A percentile compares a stretch with the other conserved stretches of the same genome.
Conservation (phyloP, 306 rosid species). For the Macrotyloma uniflorum region DNA sequence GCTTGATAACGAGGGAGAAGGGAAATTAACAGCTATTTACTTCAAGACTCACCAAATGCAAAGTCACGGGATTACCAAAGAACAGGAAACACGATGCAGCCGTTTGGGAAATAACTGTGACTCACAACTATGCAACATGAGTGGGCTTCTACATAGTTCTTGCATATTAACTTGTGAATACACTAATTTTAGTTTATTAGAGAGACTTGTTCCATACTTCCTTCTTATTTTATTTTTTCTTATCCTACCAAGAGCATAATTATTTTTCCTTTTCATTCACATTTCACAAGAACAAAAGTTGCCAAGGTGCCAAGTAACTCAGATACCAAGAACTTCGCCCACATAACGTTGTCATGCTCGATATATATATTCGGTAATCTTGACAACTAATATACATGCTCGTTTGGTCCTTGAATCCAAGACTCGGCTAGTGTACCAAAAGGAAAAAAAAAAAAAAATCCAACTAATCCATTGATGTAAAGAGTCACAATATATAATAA, state of each 20-base stretch:
- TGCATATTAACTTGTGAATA: neutral
- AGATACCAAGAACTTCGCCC: neutral
- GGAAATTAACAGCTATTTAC: neutral
- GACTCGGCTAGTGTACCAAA: neutral
- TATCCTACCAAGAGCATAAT: neutral
- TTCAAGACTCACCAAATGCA: neutral
- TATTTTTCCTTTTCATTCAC: neutral
- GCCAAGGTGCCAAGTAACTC: neutral
- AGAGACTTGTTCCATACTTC: neutral
- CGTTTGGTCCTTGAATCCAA: neutral
- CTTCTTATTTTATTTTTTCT: neutral
- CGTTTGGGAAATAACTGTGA: neutral
- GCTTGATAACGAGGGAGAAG: neutral
- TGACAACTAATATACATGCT: neutral
- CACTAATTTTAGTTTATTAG: neutral
- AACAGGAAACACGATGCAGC: neutral
- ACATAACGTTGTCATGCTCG: neutral
- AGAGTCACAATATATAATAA: neutral
- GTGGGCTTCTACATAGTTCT: neutral
- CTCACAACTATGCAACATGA: neutral
- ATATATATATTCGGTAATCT: too few species aligned
- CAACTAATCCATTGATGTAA: neutral
- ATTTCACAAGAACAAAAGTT: neutral
- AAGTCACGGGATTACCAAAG: neutral
- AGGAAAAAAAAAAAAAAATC: neutral